Base-by-base conservation (phyloP, 768 basidiomycete genomes). In the Filobasidium wieringae region DNA sequence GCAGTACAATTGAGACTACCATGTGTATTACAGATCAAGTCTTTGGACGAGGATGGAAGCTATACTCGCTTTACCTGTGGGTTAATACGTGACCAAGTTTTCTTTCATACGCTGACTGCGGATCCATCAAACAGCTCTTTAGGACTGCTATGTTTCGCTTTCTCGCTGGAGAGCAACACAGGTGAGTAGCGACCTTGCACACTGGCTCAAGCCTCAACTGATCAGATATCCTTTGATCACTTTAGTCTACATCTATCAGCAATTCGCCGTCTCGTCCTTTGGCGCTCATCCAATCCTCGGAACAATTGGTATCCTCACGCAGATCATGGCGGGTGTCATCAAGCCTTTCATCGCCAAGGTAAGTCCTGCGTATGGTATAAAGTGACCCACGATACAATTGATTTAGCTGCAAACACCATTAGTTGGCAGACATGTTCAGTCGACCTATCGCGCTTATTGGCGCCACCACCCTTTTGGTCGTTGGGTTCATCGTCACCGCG, bases 401-500 rank as follows among this genome's bases (percentile, higher is more conserved):
- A 12, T 54, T 5, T 24, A 17, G 7, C 43, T 3, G 7, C 8
- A 32, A 7, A 27, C 57, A 3, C 24, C 12, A 17, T n/a, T 40
- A 67, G 53, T 31, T 66, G 24, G 57, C 66, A 45, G 73, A 74
- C 58, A 57, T 71, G 11, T 63, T 63, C 47, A 63, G 62, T 8
- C 63, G 73, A 7, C 70, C 70, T 9, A 51, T 53, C 26, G 63
- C 68, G 17, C 65, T 69, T 36, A 15, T 55, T 22, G 41, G 70
- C 37, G 53, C 66, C 2, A 40, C 73, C 32, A 51, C 62, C 17
- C 66, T 69, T 41, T 70, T 72, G 33, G 59, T 58, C 26, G 31
- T 72, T 40, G 74, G 74, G 9, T 73, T 67, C 52, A 59, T 69
- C 63, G 63, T 75, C 32, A 66, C 67, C 12, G 66, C 70, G 36